phyloP scores from a whole-genome alignment of 495 filamentous ascomycete species.

The Wilcoxina mikolae region DNA sequence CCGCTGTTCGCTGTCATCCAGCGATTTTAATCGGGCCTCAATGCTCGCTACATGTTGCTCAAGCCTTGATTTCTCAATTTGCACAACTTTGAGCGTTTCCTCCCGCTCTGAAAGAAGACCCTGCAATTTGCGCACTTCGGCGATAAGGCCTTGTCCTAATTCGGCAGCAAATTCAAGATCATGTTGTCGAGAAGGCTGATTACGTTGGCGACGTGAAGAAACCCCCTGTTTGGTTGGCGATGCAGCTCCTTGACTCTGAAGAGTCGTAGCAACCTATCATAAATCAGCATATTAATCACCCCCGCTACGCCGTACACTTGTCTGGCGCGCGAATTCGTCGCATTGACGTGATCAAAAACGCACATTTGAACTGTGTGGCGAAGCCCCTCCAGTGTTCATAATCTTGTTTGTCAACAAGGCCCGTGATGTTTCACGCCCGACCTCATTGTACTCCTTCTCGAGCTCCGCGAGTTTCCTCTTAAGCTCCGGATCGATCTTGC shows the following conservation, averaged over 20 bases:
- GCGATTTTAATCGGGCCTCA: constrained; percentile 55
- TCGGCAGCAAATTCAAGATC: constrained; percentile 95
- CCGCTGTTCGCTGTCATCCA: constrained; percentile 86
- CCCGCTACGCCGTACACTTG: neutral
- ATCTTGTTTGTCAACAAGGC: constrained; percentile 78
- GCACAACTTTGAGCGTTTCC: constrained; percentile 59
- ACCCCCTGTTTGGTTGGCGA: constrained; percentile 87
- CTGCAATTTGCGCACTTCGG: constrained; percentile 80
- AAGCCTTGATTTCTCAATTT: constrained; percentile 57
- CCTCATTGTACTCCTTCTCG: constrained; percentile 89
- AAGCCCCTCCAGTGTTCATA: constrained; percentile 38
- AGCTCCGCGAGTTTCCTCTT: constrained; percentile 69
- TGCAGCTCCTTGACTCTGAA: constrained; percentile 66
- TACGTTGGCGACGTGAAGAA: constrained; percentile 61
- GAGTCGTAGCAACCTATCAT: constrained; percentile 48
- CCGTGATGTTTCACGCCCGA: constrained; percentile 74
- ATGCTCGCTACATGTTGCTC: constrained; percentile 71
- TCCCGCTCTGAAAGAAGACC: constrained; percentile 70
- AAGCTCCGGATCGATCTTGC: constrained; percentile 72
- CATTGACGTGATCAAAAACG: too few relatives aligned
- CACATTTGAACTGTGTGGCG: neutral
- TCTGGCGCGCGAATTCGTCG: too few relatives aligned
- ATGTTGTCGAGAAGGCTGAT: constrained; percentile 73
- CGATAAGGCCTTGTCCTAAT: constrained; percentile 77
- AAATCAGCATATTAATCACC: neutral